Base-by-base conservation (phyloP, 345 rosid species). In the Anacardium occidentale region DNA sequence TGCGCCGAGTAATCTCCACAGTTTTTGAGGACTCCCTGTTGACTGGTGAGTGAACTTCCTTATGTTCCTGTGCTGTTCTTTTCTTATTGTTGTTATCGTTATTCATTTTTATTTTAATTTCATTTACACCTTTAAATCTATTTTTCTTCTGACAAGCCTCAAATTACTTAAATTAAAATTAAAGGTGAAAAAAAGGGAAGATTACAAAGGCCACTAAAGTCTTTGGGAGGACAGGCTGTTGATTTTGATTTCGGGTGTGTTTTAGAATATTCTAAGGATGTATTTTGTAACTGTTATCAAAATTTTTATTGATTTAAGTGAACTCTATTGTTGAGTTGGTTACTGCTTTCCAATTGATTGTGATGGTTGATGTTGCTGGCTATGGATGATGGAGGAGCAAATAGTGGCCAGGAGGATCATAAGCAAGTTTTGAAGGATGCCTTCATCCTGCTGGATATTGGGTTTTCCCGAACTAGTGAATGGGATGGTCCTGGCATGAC, bases 21-120 rank as follows among this genome's bases (percentile, higher is more conserved):
- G 80, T 92, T 65, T 94, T 92, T 66, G 98, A 90, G 85, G 98
- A 94, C 84, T 94, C 95, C 67, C 81, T 94, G 76, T 84, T 90
- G 81, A 92, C 98, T 84, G 98, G 97, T 91, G 56, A 72, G 45
- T 24, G 52, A 26, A 32, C 20, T 57, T 58, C 15, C 17, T 45
- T 64, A 18, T 45, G 10, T 53, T 72, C 51, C 60, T 5, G 59
- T 64, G 42, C 21, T 50, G 32, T 29, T 29, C 32, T 29, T 29
- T 29, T 29, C 32, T 29, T 29, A 29, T 29, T 29, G 3, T 29
- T 29, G 32, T 29, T 3, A 29, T 29, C 1, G 3, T 29, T 29
- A 29, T 29, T 29, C 3, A 29, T 29, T 29, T 1, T 29, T 29
- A 29, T 29, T 29, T 29, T 29, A 29, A 3, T 29, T 29, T 29